Percentiles rank a stretch among this genome's conserved stretches.
Conservation (phyloP, 345 rosid species). For the Brassica juncea region DNA sequence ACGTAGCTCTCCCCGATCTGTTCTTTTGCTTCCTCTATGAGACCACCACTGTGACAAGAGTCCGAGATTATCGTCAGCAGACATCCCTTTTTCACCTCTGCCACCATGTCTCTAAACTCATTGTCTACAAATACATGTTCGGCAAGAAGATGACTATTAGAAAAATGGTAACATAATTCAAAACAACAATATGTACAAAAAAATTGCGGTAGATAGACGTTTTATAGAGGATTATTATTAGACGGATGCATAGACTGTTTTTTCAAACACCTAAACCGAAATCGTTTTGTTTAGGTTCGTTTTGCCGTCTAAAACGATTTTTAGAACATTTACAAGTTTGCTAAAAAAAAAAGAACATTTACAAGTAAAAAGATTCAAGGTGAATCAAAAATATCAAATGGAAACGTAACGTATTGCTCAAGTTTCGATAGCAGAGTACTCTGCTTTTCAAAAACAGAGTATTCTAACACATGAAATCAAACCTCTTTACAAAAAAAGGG, state of each 20-base stretch:
- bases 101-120: constrained; percentile 29
- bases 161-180: neutral
- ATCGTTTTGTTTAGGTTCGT: too few relatives aligned
- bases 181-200: too few relatives aligned
- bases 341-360: neutral
- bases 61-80: constrained; percentile 31
- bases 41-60: constrained; percentile 44
- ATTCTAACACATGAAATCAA: neutral
- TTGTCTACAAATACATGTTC: constrained; percentile 23
- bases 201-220: too few relatives aligned
- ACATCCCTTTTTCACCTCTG: constrained; percentile 12
- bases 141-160: neutral
- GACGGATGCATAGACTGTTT: too few relatives aligned
- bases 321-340: too few relatives aligned
- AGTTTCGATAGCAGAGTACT: neutral
- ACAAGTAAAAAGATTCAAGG: neutral
- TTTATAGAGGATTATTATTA: too few relatives aligned
- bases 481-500: neutral
- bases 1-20: constrained; percentile 32
- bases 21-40: constrained; percentile 31
- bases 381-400: neutral
- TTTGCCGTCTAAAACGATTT: too few relatives aligned
- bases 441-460: neutral
- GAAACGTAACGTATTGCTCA: neutral
- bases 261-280: too few relatives aligned